Conservation (phyloP, 495 filamentous ascomycete genomes). For the Penicillium canescens region DNA sequence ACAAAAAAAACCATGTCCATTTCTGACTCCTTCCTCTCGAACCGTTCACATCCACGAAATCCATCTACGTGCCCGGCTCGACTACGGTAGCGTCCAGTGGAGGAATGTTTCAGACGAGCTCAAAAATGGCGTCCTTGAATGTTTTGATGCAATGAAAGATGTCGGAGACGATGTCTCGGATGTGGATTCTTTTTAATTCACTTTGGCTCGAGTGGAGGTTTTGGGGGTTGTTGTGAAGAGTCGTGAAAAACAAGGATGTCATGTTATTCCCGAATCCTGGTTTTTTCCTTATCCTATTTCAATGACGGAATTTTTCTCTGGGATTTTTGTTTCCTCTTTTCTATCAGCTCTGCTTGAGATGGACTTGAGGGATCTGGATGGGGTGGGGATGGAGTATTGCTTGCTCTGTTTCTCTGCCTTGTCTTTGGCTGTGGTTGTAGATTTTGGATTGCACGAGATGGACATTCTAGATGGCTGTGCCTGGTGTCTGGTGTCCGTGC, state of each 20-base stretch:
- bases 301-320: conserved; percentile 38
- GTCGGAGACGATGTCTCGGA: too few relatives aligned
- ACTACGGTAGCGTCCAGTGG: conserved; percentile 19
- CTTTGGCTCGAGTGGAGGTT: conserved; percentile 21
- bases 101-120: conserved; percentile 19
- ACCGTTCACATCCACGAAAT: conserved; percentile 39
- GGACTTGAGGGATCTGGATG: too few relatives aligned
- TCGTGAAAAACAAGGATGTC: conserved; percentile 31
- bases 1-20: conserved; percentile 29
- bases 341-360: too few relatives aligned
- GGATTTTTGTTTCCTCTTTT: conserved; percentile 4
- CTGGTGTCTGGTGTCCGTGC: too few relatives aligned
- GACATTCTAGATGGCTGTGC: too few relatives aligned
- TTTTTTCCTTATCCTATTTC: conserved; percentile 36
- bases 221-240: conserved; percentile 30
- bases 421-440: not conserved
- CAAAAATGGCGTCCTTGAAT: conserved; percentile 13
- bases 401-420: not conserved
- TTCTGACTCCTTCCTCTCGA: conserved; percentile 32
- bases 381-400: too few relatives aligned
- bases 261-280: conserved; percentile 30
- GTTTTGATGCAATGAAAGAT: not conserved
- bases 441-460: not conserved
- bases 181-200: conserved; percentile 5
- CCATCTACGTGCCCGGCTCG: conserved; percentile 22